Conservation (phyloP, 176 grass and related monocot genomes). For the Raddia distichophylla region DNA sequence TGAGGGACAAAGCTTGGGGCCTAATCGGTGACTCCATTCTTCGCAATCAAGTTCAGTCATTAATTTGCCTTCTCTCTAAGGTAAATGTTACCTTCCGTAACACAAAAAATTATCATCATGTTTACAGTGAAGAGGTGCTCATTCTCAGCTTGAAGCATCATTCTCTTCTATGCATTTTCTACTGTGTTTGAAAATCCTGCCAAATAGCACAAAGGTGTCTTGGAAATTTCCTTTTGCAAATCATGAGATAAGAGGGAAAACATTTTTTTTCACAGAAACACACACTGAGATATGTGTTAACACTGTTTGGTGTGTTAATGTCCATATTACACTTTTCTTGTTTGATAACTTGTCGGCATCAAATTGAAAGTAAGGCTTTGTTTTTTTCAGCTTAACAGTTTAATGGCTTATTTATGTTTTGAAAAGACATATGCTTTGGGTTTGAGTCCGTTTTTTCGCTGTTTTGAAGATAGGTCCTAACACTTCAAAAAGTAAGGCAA, state of each 20-base stretch:
- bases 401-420: too few species aligned
- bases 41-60: slow-evolving; percentile 85
- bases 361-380: neutral
- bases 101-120: neutral
- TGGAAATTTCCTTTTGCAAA: neutral
- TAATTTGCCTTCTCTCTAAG: slow-evolving; percentile 86
- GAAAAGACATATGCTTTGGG: too few species aligned
- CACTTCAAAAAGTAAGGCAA: too few species aligned
- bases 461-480: too few species aligned
- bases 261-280: neutral
- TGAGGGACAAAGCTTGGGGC: slow-evolving; percentile 76
- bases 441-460: too few species aligned
- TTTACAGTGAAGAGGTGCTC: neutral
- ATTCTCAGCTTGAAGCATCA: neutral
- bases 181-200: slow-evolving; percentile 11
- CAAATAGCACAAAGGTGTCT: neutral
- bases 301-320: neutral
- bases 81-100: slow-evolving; percentile 34
- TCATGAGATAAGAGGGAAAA: neutral
- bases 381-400: too few species aligned
- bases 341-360: neutral
- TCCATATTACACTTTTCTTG: neutral
- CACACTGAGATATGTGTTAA: neutral
- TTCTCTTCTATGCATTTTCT: slow-evolving; percentile 3
- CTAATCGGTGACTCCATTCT: slow-evolving; percentile 87